Conservation (phyloP, 139 green algal genomes). For the Tetradesmus lagerheimii region DNA sequence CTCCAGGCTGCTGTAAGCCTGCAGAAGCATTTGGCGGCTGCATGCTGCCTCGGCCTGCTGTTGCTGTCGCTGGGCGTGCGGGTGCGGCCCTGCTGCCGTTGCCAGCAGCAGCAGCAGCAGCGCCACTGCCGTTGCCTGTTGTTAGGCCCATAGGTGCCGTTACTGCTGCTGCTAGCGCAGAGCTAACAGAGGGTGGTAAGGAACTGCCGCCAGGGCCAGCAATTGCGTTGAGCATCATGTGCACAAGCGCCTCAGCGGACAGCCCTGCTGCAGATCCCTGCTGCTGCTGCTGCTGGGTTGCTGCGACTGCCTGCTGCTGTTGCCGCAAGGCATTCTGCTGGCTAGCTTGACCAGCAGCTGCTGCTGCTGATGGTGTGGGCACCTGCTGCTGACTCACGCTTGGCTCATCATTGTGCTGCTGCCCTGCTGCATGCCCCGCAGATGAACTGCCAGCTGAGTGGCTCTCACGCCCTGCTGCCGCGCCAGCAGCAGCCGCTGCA, state of each 20-base stretch:
- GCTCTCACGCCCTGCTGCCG: background rate
- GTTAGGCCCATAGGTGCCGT: background rate
- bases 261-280: background rate
- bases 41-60: background rate
- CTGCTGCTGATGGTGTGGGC: background rate
- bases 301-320: background rate
- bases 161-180: background rate
- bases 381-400: background rate
- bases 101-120: background rate
- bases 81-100: background rate
- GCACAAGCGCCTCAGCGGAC: background rate
- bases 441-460: slow-evolving; percentile 15
- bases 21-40: background rate
- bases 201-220: background rate
- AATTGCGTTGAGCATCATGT: background rate
- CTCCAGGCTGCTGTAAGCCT: background rate
- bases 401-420: background rate
- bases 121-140: background rate
- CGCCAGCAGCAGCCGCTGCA: background rate
- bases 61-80: background rate
- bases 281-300: background rate
- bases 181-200: background rate
- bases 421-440: background rate
- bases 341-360: background rate
- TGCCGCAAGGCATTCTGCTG: background rate